Percentiles rank a stretch among this genome's conserved stretches.
These are phyloP conservation scores for Micractinium sp. DNA, from an alignment of 139 green algal species.

Conservation along the genomic window DNA sequence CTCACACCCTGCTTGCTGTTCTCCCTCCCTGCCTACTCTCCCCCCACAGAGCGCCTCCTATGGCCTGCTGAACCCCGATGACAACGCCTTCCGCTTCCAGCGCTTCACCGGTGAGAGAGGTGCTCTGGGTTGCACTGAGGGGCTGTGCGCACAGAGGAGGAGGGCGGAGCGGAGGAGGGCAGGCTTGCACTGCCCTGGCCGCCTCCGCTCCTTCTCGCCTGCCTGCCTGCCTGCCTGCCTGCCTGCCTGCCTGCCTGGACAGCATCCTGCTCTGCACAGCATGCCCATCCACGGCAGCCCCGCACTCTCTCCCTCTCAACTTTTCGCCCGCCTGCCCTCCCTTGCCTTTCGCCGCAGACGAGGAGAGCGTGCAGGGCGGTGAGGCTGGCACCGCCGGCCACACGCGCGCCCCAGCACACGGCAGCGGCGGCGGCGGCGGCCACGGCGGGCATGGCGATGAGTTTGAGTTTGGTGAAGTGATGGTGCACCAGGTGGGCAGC, in stretches of 20 bases:
- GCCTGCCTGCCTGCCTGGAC: too few species aligned
- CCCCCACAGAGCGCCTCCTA: conserved; percentile 31
- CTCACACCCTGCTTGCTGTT: neutral
- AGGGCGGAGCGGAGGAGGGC: too few species aligned
- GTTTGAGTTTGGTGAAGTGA: conserved; percentile 91
- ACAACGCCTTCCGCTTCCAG: conserved; percentile 41
- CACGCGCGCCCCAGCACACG: neutral
- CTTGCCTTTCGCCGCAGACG: conserved; percentile 5
- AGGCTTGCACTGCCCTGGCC: neutral
- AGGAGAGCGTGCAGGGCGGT: conserved; percentile 15
- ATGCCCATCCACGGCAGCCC: neutral
- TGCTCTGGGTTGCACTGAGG: neutral
- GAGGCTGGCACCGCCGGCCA: neutral
- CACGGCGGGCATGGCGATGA: conserved; percentile 73
- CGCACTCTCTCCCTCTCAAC: neutral
- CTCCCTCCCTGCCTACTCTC: neutral
- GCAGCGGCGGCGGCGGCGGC: conserved; percentile 15
- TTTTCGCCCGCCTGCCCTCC: neutral
- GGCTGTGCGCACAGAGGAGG: too few species aligned
- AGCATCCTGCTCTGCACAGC: too few species aligned
- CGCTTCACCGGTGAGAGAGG: conserved; percentile 20
- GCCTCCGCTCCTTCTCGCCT: too few species aligned
- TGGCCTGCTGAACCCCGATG: conserved; percentile 40
- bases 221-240: too few species aligned
- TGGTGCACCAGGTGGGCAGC: conserved; percentile 94